Evolutionary conservation across 2,329 filamentous ascomycete species (phyloP), one percentile per base, ranked within the genome.

Genomic region (Talaromyces sp.): DNA sequence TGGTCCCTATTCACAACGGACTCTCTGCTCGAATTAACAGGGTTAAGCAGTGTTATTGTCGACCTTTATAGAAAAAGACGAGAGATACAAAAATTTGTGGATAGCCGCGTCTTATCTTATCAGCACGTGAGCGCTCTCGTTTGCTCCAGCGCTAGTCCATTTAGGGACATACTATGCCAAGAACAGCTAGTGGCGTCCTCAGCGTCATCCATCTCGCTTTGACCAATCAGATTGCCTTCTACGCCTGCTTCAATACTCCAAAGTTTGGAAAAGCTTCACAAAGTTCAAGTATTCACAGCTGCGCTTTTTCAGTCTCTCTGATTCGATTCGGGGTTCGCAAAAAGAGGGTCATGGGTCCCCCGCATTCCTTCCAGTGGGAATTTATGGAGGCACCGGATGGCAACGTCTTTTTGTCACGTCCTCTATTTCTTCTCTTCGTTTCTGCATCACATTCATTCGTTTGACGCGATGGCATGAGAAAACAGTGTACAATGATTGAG

Each of bases 41-140:
- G 2, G 5, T 12, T n/a, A 21, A 2, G 31, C 3, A 33, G 11
- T 31, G 28, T 18, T 52, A 0, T 52, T 33, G 48, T 52, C 31
- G 33, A 35, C 12, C 2, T 52, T 31, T 8, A 18, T 23, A 9
- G 8, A 25, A 12, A 35, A 2, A 6, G 5, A 9, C 35, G 31
- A 39, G 31, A 39, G 61, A 63, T 63, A 63, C 56, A 55, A 63
- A 63, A 63, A 63, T 63, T 63, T 63, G 62, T 63, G 62, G 62
- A 63, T 63, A 60, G 62, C 62, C 50, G 48, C 8, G 14, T 35
- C 57, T 63, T 60, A 63, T 60, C 62, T 63, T 63, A 63, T 63
- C 62, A 9, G 23, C 62, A 63, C 62, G 62, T 63, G 62, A 63
- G 12, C n/a, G 14, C 5, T 8, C 44, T 48, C 60, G 59, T 55